phyloP scores from a whole-genome alignment of 1,284 basidiomycete genomes.

The Trichosporon faecale region DNA sequence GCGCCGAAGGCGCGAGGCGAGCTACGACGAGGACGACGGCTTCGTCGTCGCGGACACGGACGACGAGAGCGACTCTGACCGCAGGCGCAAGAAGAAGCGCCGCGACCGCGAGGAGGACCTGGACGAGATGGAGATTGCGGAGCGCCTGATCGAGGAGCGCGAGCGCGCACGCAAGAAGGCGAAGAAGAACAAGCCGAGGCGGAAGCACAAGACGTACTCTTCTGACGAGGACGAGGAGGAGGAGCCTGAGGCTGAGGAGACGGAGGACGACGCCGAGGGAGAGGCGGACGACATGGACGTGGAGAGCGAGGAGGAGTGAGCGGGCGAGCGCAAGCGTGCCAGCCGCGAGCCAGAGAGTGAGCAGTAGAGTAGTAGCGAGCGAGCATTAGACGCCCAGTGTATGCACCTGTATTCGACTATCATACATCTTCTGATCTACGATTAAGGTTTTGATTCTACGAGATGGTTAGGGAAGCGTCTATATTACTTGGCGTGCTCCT shows the following conservation, averaged over 20 bases:
- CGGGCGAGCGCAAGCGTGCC: too few species aligned
- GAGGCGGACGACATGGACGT: slow-evolving; percentile 40
- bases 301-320: slow-evolving; percentile 46
- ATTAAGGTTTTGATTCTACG: neutral
- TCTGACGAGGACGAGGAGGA: slow-evolving; percentile 22
- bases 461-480: neutral
- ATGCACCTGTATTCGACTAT: slow-evolving; percentile 5
- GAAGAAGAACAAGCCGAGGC: slow-evolving; percentile 27
- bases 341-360: too few species aligned
- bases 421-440: neutral
- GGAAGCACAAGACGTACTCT: slow-evolving; percentile 25
- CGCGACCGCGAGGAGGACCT: slow-evolving; percentile 29
- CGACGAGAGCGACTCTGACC: slow-evolving; percentile 31
- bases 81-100: slow-evolving; percentile 24
- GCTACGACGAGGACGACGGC: slow-evolving; percentile 49
- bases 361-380: neutral
- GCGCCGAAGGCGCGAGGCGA: slow-evolving; percentile 17
- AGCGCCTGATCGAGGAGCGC: slow-evolving; percentile 36
- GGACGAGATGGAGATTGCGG: slow-evolving; percentile 43
- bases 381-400: too few species aligned
- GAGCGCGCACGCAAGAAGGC: slow-evolving; percentile 29
- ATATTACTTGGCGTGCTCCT: neutral
- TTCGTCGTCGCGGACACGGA: slow-evolving; percentile 48
- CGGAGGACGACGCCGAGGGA: slow-evolving; percentile 34
- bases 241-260: slow-evolving; percentile 36